phyloP scores from a whole-genome alignment of 345 rosid genomes.

The Mallotus nudiflorus region DNA sequence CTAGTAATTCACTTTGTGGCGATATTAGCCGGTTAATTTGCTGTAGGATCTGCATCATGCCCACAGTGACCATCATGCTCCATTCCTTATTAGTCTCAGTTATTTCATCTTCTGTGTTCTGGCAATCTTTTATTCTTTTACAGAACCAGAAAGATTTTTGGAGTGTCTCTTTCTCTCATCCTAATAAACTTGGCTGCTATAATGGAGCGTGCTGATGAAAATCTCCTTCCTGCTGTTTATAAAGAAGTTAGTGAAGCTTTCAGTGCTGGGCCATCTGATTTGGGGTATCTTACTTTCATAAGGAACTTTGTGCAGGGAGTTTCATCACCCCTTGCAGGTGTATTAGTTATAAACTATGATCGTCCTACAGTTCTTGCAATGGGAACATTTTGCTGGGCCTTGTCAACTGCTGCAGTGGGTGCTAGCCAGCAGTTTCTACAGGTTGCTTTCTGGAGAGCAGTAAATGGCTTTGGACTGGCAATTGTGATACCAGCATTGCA shows the following conservation, averaged over 20 bases:
- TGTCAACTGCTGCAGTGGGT: slow-evolving; percentile 96
- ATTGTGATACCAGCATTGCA: slow-evolving; percentile 97
- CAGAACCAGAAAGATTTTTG: slow-evolving; percentile 79
- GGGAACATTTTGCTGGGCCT: slow-evolving; percentile 90
- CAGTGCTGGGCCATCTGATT: slow-evolving; percentile 87
- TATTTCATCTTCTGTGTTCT: slow-evolving; percentile 12
- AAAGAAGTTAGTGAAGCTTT: slow-evolving; percentile 99
- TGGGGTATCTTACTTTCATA: slow-evolving; percentile 91
- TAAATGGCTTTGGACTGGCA: slow-evolving; percentile 92
- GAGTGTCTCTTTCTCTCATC: slow-evolving; percentile 78
- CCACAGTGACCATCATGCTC: too few species aligned
- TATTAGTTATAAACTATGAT: slow-evolving; percentile 73
- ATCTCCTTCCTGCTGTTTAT: slow-evolving; percentile 87
- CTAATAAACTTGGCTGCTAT: slow-evolving; percentile 90
- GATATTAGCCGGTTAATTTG: too few species aligned
- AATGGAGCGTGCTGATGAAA: slow-evolving; percentile 97
- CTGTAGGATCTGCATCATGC: too few species aligned
- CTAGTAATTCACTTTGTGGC: too few species aligned
- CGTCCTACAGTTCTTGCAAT: slow-evolving; percentile 91
- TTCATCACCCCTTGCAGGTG: slow-evolving; percentile 86
- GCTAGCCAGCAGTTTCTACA: slow-evolving; percentile 66
- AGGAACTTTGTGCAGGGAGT: slow-evolving; percentile 94
- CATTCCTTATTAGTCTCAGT: background rate
- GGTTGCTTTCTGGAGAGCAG: slow-evolving; percentile 92
- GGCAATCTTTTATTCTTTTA: slow-evolving; percentile 26